These are phyloP conservation scores for Cymbopogon citratus DNA, from an alignment of 176 grass and related monocot genomes.

Conservation along the genomic window DNA sequence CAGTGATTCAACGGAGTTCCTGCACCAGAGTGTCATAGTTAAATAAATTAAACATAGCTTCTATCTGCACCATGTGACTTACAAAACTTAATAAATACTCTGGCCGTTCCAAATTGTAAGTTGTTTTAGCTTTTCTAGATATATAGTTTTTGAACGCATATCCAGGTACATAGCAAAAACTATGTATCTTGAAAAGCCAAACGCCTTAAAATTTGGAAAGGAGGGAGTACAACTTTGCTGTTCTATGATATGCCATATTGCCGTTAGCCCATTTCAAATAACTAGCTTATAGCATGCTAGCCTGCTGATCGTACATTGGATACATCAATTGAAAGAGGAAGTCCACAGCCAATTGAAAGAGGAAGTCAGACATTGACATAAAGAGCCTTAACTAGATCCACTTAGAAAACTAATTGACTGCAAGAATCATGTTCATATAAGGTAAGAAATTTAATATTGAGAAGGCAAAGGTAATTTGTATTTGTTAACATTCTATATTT, in stretches of 20 bases:
- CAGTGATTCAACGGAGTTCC: not conserved
- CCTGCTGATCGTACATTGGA: not conserved
- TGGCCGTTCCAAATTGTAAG: not conserved
- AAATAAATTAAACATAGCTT: not conserved
- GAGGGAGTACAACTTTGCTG: not conserved
- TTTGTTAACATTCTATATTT: not conserved
- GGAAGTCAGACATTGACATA: not conserved
- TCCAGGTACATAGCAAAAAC: not conserved
- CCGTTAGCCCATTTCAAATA: no score
- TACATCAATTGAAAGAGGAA: not conserved
- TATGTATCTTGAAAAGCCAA: not conserved
- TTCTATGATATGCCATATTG: not conserved
- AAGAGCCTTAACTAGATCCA: not conserved
- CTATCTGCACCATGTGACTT: not conserved
- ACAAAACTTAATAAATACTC: not conserved
- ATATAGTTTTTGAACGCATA: not conserved
- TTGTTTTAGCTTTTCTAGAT: not conserved
- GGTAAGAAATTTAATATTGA: not conserved
- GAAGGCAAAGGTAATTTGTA: not conserved
- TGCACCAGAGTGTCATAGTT: not conserved
- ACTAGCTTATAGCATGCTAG: not conserved
- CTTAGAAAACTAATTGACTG: not conserved
- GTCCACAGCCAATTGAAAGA: not conserved
- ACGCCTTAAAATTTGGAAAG: not conserved
- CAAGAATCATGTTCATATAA: not conserved